These are phyloP conservation scores for Hygrophila difformis DNA, from an alignment of 257 asterid genomes.

Conservation along the genomic window DNA sequence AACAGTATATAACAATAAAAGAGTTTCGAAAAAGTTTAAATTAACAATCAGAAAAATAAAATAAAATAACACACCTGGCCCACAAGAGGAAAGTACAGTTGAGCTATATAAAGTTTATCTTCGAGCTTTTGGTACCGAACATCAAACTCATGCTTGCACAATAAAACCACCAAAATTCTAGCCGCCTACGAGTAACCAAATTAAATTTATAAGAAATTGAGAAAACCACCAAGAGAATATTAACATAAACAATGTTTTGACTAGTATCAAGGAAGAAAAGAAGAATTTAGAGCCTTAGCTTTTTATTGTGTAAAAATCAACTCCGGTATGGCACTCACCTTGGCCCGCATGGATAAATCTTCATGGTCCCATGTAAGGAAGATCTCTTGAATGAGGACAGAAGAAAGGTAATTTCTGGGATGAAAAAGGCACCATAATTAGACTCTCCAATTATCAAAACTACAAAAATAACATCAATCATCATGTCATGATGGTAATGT, in stretches of 20 bases:
- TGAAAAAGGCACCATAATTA: slow-evolving; percentile 15
- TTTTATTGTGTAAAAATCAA: slow-evolving; percentile 8
- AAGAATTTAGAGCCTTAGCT: slow-evolving; percentile 12
- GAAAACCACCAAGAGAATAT: too few species aligned
- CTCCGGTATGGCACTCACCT: slow-evolving; percentile 42
- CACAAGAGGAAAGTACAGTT: slow-evolving; percentile 85
- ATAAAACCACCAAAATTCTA: slow-evolving; percentile 76
- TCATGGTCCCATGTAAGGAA: slow-evolving; percentile 99
- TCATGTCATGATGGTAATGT: too few species aligned
- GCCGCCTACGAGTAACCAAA: slow-evolving; percentile 65
- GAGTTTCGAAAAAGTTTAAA: slow-evolving; percentile 8
- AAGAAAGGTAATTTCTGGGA: slow-evolving; percentile 86
- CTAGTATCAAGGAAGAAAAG: slow-evolving; percentile 12
- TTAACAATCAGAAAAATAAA: slow-evolving; percentile 8
- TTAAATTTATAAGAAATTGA: slow-evolving; percentile 11
- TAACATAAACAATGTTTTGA: too few species aligned
- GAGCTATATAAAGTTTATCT: slow-evolving; percentile 97
- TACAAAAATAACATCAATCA: too few species aligned
- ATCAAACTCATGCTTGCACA: slow-evolving; percentile 98
- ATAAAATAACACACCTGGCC: slow-evolving; percentile 62
- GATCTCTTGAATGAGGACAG: slow-evolving; percentile 94
- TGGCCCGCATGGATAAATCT: slow-evolving; percentile 87
- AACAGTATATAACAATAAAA: slow-evolving; percentile 7
- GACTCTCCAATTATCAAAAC: too few species aligned
- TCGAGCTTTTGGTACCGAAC: slow-evolving; percentile 94